A percentile compares a stretch with the other conserved stretches of the same genome.
Evolutionary conservation across 2,329 filamentous ascomycete species (phyloP).

Genomic region (Arthrobotrys conoides): DNA sequence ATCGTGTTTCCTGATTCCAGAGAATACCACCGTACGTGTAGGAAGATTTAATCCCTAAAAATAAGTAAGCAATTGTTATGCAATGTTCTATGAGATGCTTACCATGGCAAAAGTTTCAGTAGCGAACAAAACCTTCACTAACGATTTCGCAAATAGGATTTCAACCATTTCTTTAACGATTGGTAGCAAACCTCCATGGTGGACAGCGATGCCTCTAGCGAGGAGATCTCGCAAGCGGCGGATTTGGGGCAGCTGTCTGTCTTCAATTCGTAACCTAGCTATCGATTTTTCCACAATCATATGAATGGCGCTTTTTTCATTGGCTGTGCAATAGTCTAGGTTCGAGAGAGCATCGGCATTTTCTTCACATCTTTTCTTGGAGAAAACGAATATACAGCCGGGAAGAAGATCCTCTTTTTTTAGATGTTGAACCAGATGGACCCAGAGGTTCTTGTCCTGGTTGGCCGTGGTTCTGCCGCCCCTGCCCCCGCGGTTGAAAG

Average conservation of each 20-base stretch:
- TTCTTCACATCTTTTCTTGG: conserved; percentile 96
- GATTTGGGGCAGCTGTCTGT: conserved; percentile 91
- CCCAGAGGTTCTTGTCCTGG: conserved; percentile 97
- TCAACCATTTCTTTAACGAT: conserved; percentile 99
- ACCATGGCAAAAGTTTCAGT: conserved; percentile 98
- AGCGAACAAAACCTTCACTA: conserved; percentile 97
- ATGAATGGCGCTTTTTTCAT: conserved; percentile 95
- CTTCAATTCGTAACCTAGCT: conserved; percentile 89
- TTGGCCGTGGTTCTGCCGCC: conserved; percentile 88
- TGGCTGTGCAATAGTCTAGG: conserved; percentile 91
- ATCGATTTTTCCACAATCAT: conserved; percentile 98
- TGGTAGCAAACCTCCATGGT: conserved; percentile 92
- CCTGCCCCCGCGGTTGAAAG: conserved; percentile 83
- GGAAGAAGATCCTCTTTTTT: conserved; percentile 89
- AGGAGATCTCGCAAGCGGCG: conserved; percentile 87
- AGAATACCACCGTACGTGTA: conserved; percentile 96
- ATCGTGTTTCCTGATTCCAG: conserved; percentile 95
- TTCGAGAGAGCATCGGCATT: conserved; percentile 96
- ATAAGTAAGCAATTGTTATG: not conserved
- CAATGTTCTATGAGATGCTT: conserved; percentile 2
- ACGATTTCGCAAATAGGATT: conserved; percentile 91
- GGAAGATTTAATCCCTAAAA: conserved; percentile 84
- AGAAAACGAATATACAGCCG: conserved; percentile 98
- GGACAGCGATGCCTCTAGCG: conserved; percentile 90
- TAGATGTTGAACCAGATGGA: conserved; percentile 91